These are phyloP conservation scores for Moringa oleifera DNA, from an alignment of 345 rosid species.

Conservation along the genomic window DNA sequence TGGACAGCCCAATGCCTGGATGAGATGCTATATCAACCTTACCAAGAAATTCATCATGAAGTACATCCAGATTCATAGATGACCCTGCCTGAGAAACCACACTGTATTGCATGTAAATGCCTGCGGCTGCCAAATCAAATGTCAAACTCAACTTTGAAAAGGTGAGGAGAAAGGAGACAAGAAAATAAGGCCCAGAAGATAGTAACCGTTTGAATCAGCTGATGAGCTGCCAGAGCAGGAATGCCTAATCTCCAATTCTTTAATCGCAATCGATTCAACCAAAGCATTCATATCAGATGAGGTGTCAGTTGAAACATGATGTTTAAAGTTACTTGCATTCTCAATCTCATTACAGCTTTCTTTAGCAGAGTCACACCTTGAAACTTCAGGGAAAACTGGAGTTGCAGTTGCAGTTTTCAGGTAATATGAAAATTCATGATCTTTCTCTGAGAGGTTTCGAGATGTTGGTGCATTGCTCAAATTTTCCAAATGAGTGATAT, in stretches of 20 bases:
- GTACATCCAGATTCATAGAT: constrained; percentile 11
- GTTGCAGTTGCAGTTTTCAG: constrained; percentile 20
- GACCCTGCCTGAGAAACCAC: constrained; percentile 14
- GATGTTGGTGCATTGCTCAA: constrained; percentile 14
- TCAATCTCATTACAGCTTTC: constrained; percentile 20
- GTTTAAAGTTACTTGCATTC: constrained; percentile 10
- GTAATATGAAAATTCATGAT: constrained; percentile 19
- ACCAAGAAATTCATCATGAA: constrained; percentile 9
- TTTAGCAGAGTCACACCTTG: constrained; percentile 18
- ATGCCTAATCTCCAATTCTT: constrained; percentile 15
- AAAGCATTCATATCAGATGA: not conserved
- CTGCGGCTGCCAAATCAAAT: constrained; percentile 21
- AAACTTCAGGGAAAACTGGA: constrained; percentile 18
- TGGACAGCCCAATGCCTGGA: constrained; percentile 17
- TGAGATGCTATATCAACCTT: constrained; percentile 15
- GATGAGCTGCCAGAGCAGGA: constrained; percentile 7
- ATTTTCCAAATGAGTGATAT: constrained; percentile 16
- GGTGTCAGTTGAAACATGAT: constrained; percentile 9
- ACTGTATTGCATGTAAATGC: constrained; percentile 6
- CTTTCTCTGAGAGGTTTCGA: constrained; percentile 21
- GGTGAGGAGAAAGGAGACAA: not conserved
- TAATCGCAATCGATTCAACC: constrained; percentile 14
- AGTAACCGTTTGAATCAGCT: constrained; percentile 27
- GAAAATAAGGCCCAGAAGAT: not conserved
- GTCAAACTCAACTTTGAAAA: constrained; percentile 7